These are phyloP conservation scores for Westerdykella sp. DNA, from an alignment of 2,329 filamentous ascomycete genomes.

Conservation along the genomic window DNA sequence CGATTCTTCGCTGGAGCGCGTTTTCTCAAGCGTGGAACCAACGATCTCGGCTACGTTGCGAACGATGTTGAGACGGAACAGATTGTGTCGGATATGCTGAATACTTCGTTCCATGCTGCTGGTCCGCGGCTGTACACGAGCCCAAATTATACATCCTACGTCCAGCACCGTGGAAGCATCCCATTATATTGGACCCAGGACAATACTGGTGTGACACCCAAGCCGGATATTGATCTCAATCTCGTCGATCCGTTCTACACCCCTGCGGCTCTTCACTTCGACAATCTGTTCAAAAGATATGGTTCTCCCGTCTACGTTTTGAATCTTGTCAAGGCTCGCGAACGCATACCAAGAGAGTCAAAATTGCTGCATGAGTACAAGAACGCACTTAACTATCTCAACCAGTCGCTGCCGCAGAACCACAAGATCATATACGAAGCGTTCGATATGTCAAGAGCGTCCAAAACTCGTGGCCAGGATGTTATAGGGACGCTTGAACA, in stretches of 20 bases:
- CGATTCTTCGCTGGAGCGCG: constrained; percentile 90
- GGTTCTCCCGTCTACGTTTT: constrained; percentile 87
- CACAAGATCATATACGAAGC: constrained; percentile 90
- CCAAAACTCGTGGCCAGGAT: constrained; percentile 84
- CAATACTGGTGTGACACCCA: constrained; percentile 88
- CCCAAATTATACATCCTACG: constrained; percentile 89
- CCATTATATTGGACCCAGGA: constrained; percentile 97
- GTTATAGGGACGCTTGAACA: constrained; percentile 87
- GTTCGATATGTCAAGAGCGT: constrained; percentile 96
- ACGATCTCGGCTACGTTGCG: constrained; percentile 90
- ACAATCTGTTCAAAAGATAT: constrained; percentile 89
- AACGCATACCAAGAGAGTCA: constrained; percentile 83
- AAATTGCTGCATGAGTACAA: constrained; percentile 86
- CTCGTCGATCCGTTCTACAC: constrained; percentile 95
- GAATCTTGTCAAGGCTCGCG: constrained; percentile 79
- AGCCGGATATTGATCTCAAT: constrained; percentile 91
- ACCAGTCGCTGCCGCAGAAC: constrained; percentile 78
- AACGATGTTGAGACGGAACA: constrained; percentile 99
- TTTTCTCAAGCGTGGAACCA: constrained; percentile 89
- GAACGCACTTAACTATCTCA: constrained; percentile 81
- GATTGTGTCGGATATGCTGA: constrained; percentile 89
- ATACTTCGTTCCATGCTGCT: constrained; percentile 91
- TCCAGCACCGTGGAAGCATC: constrained; percentile 95
- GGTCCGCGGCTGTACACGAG: constrained; percentile 80
- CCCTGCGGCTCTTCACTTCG: constrained; percentile 87